phyloP scores from a whole-genome alignment of 1,139 yeast genomes.

The Geotrichum phurueaensis region DNA sequence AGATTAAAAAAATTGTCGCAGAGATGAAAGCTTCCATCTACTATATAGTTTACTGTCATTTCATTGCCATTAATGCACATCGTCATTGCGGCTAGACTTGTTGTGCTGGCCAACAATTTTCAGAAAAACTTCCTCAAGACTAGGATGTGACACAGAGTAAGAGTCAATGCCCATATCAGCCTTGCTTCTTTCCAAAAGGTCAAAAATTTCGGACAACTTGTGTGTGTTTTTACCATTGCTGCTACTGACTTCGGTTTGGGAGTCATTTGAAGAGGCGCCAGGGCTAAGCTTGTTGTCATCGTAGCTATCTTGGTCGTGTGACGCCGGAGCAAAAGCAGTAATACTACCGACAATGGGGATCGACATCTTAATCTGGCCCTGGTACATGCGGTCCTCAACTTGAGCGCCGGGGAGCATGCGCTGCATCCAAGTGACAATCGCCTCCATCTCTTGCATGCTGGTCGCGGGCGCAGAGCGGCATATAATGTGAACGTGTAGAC shows the following conservation, averaged over 20 bases:
- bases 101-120: conserved; percentile 28
- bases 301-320: not conserved
- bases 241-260: conserved; percentile 1
- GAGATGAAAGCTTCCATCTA: not conserved
- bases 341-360: conserved; percentile 21
- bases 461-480: conserved; percentile 30
- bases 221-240: not conserved
- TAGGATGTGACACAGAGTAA: conserved; percentile 33
- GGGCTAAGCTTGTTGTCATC: not conserved
- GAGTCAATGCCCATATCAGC: conserved; percentile 28
- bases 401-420: conserved; percentile 25
- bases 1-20: not conserved
- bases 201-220: conserved; percentile 26
- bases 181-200: conserved; percentile 28
- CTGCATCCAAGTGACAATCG: conserved; percentile 23
- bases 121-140: conserved; percentile 36
- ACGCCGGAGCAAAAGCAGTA: not conserved
- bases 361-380: conserved; percentile 34
- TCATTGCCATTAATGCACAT: not conserved
- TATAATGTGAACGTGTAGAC: conserved; percentile 32
- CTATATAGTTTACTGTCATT: not conserved
- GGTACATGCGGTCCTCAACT: conserved; percentile 32
- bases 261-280: not conserved
- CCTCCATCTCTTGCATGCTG: conserved; percentile 25
- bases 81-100: not conserved